Conservation (phyloP, 805 yeast genomes). For the Ogataea ganodermae region DNA sequence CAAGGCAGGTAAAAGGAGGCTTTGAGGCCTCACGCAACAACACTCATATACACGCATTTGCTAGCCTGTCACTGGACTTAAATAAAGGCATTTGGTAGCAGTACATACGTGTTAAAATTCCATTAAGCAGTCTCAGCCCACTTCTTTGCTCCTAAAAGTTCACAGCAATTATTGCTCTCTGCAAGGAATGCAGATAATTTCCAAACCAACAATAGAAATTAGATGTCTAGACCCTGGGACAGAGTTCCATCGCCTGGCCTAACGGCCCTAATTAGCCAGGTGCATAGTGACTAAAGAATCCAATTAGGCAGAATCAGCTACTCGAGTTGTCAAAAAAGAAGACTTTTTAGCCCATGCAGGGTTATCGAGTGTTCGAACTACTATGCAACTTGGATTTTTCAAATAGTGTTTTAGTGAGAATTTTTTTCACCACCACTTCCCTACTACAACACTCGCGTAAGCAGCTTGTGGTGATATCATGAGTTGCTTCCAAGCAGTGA, state of each 20-base stretch:
- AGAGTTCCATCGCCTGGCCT: not conserved
- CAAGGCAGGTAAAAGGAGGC: too few species aligned
- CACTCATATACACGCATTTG: not conserved
- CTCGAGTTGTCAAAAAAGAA: not conserved
- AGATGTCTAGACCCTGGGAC: not conserved
- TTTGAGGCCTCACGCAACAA: too few species aligned
- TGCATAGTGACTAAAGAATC: not conserved
- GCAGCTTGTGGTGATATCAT: not conserved
- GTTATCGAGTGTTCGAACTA: not conserved
- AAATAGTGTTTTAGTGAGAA: not conserved
- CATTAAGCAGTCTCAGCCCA: not conserved
- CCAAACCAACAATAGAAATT: not conserved
- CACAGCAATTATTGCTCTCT: constrained; percentile 5
- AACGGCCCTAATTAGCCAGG: not conserved
- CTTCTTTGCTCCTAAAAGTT: not conserved
- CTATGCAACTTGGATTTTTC: constrained; percentile 1
- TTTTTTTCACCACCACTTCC: constrained; percentile 6
- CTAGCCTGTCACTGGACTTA: not conserved
- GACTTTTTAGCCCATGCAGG: not conserved
- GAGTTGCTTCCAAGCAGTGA: not conserved
- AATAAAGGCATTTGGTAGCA: not conserved
- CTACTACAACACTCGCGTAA: not conserved
- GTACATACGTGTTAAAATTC: not conserved
- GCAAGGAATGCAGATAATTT: constrained; percentile 2
- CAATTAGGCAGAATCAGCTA: not conserved